Percentiles rank a stretch among this genome's conserved stretches.
phyloP scores from a whole-genome alignment of 164 flowering plant genomes.

The Liriodendron chinense region DNA sequence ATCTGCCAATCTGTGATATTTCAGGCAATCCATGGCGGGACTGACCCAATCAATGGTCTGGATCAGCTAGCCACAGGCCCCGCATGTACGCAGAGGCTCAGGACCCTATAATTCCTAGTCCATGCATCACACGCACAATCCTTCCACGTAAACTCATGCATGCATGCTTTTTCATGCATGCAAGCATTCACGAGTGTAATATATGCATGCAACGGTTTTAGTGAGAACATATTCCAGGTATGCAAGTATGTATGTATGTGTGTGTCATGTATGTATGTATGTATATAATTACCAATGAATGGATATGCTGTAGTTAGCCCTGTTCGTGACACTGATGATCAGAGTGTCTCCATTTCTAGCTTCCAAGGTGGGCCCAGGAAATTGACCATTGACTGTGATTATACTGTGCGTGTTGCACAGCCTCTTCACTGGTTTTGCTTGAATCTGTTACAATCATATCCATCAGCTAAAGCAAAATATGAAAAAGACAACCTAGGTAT shows the following conservation, averaged over 20 bases:
- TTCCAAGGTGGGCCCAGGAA: conserved; percentile 84
- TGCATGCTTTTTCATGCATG: too few relatives aligned
- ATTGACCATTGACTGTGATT: conserved; percentile 85
- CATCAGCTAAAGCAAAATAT: not conserved
- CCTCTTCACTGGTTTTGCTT: conserved; percentile 91
- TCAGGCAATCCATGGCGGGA: too few relatives aligned
- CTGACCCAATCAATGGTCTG: too few relatives aligned
- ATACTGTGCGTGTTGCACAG: conserved; percentile 75
- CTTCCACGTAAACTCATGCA: too few relatives aligned
- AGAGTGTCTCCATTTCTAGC: conserved; percentile 76
- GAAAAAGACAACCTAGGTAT: not conserved
- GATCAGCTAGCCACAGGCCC: too few relatives aligned
- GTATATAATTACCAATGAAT: conserved; percentile 76
- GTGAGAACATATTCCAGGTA: too few relatives aligned
- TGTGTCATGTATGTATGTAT: not conserved
- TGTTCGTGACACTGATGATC: conserved; percentile 62
- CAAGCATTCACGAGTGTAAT: too few relatives aligned
- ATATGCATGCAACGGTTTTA: too few relatives aligned
- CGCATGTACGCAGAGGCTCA: too few relatives aligned
- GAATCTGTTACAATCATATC: conserved; percentile 42
- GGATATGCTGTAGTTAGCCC: conserved; percentile 64
- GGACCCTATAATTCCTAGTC: too few relatives aligned
- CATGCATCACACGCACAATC: too few relatives aligned
- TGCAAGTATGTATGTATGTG: not conserved
- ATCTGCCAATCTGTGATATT: too few relatives aligned